A percentile compares a stretch with the other conserved stretches of the same genome.
These are phyloP conservation scores for Fusarium odoratissimum DNA, from an alignment of 2,329 filamentous ascomycete species.

Conservation along the genomic window DNA sequence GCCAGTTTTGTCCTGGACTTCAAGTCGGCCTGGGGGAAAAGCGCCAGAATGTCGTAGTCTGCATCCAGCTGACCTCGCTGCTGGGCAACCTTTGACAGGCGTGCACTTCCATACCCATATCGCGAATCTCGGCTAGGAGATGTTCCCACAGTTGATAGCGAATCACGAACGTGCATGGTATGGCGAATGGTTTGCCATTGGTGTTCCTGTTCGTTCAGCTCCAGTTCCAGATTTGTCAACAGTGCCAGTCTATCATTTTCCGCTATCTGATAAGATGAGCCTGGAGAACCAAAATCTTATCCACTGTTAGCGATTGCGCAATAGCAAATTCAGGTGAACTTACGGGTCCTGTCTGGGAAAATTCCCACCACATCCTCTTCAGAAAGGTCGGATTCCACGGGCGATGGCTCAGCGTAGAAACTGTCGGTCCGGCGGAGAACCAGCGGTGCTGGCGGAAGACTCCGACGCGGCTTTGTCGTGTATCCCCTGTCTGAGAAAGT, in stretches of 20 bases:
- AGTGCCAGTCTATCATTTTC: conserved; percentile 58
- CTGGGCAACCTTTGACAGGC: conserved; percentile 25
- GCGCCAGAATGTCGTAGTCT: conserved; percentile 28
- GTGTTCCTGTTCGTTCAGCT: conserved; percentile 70
- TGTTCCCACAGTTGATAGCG: conserved; percentile 59
- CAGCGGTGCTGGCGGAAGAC: conserved; percentile 68
- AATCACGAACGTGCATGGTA: conserved; percentile 60
- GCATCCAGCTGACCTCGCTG: conserved; percentile 31
- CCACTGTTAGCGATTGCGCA: conserved; percentile 18
- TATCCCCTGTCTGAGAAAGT: conserved; percentile 67
- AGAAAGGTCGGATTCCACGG: conserved; percentile 58
- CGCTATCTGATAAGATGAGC: conserved; percentile 42
- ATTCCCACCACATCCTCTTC: conserved; percentile 59
- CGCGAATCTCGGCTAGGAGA: conserved; percentile 41
- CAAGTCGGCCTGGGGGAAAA: conserved; percentile 29
- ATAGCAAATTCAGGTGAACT: conserved; percentile 5
- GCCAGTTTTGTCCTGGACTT: conserved; percentile 19
- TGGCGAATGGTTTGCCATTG: conserved; percentile 70
- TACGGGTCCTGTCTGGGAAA: conserved; percentile 4
- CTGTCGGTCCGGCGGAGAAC: conserved; percentile 59
- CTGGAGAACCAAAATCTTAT: conserved; percentile 13
- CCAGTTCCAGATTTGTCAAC: conserved; percentile 69
- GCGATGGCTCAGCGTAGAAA: conserved; percentile 62
- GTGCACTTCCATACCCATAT: conserved; percentile 32
- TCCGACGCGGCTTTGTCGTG: conserved; percentile 59